Evolutionary conservation across 495 filamentous ascomycete species (phyloP).

Genomic region (Melanomma pulvis-pyrius): DNA sequence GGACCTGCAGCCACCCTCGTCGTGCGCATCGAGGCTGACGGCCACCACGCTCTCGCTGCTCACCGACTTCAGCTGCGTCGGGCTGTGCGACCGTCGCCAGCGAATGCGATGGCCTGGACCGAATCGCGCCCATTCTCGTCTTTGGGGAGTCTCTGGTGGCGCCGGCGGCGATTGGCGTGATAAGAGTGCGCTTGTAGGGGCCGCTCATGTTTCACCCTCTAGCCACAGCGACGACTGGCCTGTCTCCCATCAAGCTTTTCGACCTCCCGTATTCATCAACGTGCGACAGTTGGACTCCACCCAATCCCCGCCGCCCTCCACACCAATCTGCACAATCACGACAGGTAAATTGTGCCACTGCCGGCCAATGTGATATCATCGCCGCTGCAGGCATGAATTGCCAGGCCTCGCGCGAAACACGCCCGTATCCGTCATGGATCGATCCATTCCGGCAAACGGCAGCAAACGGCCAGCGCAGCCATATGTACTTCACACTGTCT

Average conservation of each 20-base stretch:
- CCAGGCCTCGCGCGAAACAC: not conserved
- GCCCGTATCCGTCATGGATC: not conserved
- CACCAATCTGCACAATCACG: slow-evolving; percentile 9
- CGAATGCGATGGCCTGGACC: not conserved
- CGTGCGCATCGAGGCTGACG: no score
- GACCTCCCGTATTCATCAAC: slow-evolving; percentile 23
- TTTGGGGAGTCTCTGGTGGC: not conserved
- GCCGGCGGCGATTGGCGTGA: slow-evolving; percentile 18
- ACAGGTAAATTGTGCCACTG: not conserved
- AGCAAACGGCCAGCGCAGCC: not conserved
- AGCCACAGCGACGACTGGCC: slow-evolving; percentile 15
- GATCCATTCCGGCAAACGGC: not conserved
- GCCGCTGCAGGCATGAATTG: not conserved
- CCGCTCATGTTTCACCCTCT: slow-evolving; percentile 6
- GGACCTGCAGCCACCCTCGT: no score
- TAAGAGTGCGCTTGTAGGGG: not conserved
- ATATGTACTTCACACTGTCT: not conserved
- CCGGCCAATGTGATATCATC: not conserved
- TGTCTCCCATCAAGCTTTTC: slow-evolving; percentile 13
- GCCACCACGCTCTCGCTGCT: not conserved
- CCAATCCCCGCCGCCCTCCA: not conserved
- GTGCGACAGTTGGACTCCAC: slow-evolving; percentile 10
- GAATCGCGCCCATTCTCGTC: slow-evolving; percentile 1
- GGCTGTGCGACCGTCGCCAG: not conserved
- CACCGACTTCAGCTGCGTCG: not conserved